Conservation (phyloP, 768 basidiomycete genomes). For the Amanita rubescens region DNA sequence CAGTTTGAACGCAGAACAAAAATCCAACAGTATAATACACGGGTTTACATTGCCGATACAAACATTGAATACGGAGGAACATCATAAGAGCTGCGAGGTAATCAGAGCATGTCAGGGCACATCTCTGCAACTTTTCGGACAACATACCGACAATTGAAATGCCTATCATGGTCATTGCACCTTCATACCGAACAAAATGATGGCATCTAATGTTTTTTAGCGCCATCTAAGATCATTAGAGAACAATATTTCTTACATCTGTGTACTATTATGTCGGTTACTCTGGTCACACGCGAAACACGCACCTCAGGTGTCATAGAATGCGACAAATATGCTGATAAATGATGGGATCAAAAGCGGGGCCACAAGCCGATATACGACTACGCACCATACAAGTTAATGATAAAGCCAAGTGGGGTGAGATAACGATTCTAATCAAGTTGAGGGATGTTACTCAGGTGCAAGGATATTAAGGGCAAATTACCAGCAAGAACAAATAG, state of each 20-base stretch:
- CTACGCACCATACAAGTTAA: constrained; percentile 41
- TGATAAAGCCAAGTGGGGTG: constrained; percentile 53
- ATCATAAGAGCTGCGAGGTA: constrained; percentile 45
- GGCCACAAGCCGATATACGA: neutral
- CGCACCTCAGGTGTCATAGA: constrained; percentile 32
- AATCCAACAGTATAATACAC: constrained; percentile 21
- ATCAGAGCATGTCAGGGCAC: neutral
- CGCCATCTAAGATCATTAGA: too few species aligned
- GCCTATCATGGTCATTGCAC: constrained; percentile 45
- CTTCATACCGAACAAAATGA: constrained; percentile 45
- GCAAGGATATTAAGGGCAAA: too few species aligned
- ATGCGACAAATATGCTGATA: constrained; percentile 34
- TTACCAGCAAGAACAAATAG: constrained; percentile 37
- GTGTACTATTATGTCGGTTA: neutral
- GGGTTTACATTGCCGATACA: constrained; percentile 28
- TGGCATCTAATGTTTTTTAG: constrained; percentile 25
- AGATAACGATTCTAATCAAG: constrained; percentile 51
- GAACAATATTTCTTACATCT: neutral
- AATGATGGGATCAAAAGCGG: neutral
- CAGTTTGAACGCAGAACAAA: constrained; percentile 38
- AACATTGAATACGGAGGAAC: constrained; percentile 41
- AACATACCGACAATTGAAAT: constrained; percentile 36
- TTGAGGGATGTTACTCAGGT: neutral
- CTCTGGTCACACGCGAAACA: neutral
- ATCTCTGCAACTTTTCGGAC: neutral